phyloP scores from a whole-genome alignment of 148 eudicot genomes.

The Vaccinium macrocarpon region DNA sequence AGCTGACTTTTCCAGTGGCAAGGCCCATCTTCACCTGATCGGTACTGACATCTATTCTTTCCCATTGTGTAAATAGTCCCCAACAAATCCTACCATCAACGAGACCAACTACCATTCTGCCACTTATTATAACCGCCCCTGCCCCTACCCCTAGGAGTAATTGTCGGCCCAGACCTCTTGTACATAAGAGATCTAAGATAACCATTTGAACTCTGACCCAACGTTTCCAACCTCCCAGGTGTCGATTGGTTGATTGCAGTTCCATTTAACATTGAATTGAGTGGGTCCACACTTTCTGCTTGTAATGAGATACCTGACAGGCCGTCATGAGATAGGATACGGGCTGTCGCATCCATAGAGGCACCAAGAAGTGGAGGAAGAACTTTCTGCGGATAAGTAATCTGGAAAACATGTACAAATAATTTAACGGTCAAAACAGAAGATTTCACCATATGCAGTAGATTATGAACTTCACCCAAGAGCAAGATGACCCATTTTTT shows the following conservation, averaged over 20 bases:
- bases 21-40: neutral
- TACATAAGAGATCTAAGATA: constrained; percentile 31
- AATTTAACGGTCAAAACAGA: neutral
- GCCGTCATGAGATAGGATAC: constrained; percentile 68
- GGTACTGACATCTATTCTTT: neutral
- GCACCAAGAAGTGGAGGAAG: constrained; percentile 65
- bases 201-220: constrained; percentile 21
- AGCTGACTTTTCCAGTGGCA: neutral
- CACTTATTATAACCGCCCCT: constrained; percentile 24
- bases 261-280: constrained; percentile 52
- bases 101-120: constrained; percentile 23
- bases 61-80: neutral
- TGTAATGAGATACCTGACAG: constrained; percentile 40
- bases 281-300: constrained; percentile 40
- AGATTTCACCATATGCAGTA: neutral
- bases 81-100: neutral
- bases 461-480: neutral
- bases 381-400: constrained; percentile 45
- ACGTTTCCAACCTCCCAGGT: constrained; percentile 19
- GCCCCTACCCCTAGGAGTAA: neutral
- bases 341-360: constrained; percentile 59
- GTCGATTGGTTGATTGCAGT: constrained; percentile 39
- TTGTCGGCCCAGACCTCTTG: constrained; percentile 9
- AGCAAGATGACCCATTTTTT: neutral
- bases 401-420: constrained; percentile 36